phyloP scores from a whole-genome alignment of 108 stramenopile genomes.

The Cyclotella cryptica region DNA sequence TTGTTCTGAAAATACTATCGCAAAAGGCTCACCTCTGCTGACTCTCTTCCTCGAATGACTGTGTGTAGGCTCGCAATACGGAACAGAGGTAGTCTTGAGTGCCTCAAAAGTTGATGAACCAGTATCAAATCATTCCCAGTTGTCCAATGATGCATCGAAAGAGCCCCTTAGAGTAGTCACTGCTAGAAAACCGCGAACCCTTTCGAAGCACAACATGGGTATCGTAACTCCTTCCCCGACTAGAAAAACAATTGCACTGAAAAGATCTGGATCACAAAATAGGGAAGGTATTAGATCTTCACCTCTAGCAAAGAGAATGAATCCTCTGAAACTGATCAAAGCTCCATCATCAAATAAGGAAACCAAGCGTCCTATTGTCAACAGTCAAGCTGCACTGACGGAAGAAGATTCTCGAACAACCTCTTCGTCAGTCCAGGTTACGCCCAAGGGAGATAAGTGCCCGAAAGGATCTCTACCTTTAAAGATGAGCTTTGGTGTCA shows the following conservation, averaged over 20 bases:
- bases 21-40: too few species aligned
- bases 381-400: neutral
- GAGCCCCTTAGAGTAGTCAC: conserved; percentile 5
- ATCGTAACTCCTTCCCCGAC: neutral
- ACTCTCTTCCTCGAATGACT: too few species aligned
- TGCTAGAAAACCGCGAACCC: conserved; percentile 10
- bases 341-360: neutral
- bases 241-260: neutral
- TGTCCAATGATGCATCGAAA: neutral
- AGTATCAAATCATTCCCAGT: neutral
- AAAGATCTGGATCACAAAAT: neutral
- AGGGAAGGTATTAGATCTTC: neutral
- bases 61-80: conserved; percentile 6
- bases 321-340: conserved; percentile 8
- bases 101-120: neutral
- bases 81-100: conserved; percentile 8
- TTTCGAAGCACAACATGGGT: neutral
- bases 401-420: neutral
- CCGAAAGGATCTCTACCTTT: neutral
- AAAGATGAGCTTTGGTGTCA: conserved; percentile 9
- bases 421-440: neutral
- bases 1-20: too few species aligned
- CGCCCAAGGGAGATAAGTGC: neutral
- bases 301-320: neutral
- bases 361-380: neutral